Evolutionary conservation across 2,329 filamentous ascomycete genomes (phyloP).

Genomic region (Xylaria hypoxylon): DNA sequence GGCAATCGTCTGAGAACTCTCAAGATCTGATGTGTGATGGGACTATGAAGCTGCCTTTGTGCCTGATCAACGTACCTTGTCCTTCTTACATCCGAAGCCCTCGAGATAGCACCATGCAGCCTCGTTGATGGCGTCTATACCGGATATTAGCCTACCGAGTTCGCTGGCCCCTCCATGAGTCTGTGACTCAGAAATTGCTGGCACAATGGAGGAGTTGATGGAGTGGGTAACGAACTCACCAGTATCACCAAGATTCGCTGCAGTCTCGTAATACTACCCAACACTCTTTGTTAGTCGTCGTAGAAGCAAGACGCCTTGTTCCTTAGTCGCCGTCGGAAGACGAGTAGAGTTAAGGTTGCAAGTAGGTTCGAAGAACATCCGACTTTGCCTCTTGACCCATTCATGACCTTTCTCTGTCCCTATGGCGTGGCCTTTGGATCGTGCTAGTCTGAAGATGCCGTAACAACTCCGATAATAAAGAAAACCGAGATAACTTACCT

Average conservation of each 20-base stretch:
- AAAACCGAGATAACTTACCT: conserved; percentile 58
- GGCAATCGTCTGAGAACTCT: conserved; percentile 29
- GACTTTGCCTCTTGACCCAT: conserved; percentile 25
- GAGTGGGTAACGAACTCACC: conserved; percentile 58
- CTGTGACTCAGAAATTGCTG: conserved; percentile 40
- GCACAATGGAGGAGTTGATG: conserved; percentile 23
- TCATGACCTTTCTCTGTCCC: conserved; percentile 17
- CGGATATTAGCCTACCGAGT: conserved; percentile 40
- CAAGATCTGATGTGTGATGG: conserved; percentile 46
- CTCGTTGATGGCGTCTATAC: conserved; percentile 93
- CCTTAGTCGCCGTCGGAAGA: conserved; percentile 12
- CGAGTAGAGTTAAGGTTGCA: conserved; percentile 23
- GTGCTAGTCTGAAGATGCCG: conserved; percentile 18
- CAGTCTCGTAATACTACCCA: conserved; percentile 92
- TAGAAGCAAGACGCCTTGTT: conserved; percentile 25
- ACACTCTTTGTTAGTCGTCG: conserved; percentile 41
- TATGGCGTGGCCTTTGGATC: conserved; percentile 7
- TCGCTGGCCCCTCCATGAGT: conserved; percentile 42
- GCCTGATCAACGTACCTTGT: conserved; percentile 80
- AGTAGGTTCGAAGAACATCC: conserved; percentile 11
- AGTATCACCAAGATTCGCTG: conserved; percentile 93
- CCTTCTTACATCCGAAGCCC: conserved; percentile 97
- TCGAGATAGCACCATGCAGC: conserved; percentile 95
- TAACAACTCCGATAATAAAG: conserved; percentile 14
- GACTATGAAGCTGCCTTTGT: conserved; percentile 37